phyloP scores from a whole-genome alignment of 2,329 filamentous ascomycete genomes.

The Huntiella savannae region DNA sequence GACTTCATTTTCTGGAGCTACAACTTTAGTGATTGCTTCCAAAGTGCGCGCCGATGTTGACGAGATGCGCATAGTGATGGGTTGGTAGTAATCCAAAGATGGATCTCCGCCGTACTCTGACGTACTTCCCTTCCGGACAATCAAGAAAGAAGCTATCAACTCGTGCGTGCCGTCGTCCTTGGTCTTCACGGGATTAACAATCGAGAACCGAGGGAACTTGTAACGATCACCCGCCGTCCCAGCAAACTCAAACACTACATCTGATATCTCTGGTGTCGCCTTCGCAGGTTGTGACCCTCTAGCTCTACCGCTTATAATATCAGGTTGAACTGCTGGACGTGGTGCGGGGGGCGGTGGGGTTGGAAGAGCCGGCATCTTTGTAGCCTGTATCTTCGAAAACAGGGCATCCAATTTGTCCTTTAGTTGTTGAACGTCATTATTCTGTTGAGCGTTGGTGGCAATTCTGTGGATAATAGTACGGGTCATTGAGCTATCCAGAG shows the following conservation, averaged over 20 bases:
- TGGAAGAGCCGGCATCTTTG: conserved; percentile 13
- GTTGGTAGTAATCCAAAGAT: conserved; percentile 54
- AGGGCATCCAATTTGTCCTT: conserved; percentile 33
- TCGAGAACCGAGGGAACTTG: conserved; percentile 59
- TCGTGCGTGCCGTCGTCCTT: conserved; percentile 28
- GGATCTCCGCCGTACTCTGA: conserved; percentile 46
- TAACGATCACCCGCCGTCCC: conserved; percentile 54
- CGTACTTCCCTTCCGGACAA: conserved; percentile 53
- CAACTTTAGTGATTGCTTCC: conserved; percentile 40
- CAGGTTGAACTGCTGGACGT: neutral
- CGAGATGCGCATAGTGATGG: conserved; percentile 44
- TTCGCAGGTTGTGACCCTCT: conserved; percentile 18
- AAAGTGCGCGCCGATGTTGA: conserved; percentile 35
- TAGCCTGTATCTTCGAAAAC: conserved; percentile 14
- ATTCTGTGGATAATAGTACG: conserved; percentile 34
- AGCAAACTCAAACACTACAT: conserved; percentile 50
- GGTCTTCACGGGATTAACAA: conserved; percentile 24
- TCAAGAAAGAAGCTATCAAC: conserved; percentile 56
- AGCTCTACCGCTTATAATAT: neutral
- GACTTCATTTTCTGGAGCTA: conserved; percentile 44
- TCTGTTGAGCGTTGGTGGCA: conserved; percentile 30
- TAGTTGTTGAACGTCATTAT: conserved; percentile 33
- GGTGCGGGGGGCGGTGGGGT: conserved; percentile 11
- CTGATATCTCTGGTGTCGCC: conserved; percentile 35
- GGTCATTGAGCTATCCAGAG: conserved; percentile 31